A percentile compares a stretch with the other conserved stretches of the same genome.
Conservation (phyloP, 2,329 filamentous ascomycete genomes). For the Ramularia endophylla region DNA sequence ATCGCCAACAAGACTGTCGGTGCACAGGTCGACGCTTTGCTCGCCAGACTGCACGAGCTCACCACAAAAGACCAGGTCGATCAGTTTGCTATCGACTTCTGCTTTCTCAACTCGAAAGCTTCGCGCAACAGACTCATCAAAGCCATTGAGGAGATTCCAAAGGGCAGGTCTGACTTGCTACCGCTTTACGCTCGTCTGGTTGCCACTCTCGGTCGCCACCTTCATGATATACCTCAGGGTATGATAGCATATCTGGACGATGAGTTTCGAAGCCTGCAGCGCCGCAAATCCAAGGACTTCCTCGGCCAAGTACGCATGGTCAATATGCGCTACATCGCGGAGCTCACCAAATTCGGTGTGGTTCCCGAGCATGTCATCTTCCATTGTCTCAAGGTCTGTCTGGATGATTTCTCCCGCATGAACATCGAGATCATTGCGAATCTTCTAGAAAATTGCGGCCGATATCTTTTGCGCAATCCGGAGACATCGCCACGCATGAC, state of each 20-base stretch:
- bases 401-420: slow-evolving; percentile 97
- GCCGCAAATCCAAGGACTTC: slow-evolving; percentile 97
- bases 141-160: slow-evolving; percentile 87
- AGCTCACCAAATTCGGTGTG: slow-evolving; percentile 95
- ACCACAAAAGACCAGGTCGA: slow-evolving; percentile 89
- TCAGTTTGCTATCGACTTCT: slow-evolving; percentile 91
- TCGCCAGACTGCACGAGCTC: slow-evolving; percentile 82
- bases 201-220: slow-evolving; percentile 86
- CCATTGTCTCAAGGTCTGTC: slow-evolving; percentile 93
- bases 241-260: slow-evolving; percentile 89
- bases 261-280: slow-evolving; percentile 92
- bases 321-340: slow-evolving; percentile 96
- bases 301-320: slow-evolving; percentile 86
- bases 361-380: slow-evolving; percentile 99
- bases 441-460: slow-evolving; percentile 89
- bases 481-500: slow-evolving; percentile 91
- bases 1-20: slow-evolving; percentile 98
- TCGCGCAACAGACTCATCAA: slow-evolving; percentile 93
- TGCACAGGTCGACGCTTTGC: slow-evolving; percentile 86
- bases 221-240: slow-evolving; percentile 89
- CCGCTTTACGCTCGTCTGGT: slow-evolving; percentile 89
- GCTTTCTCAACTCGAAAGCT: slow-evolving; percentile 96
- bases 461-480: slow-evolving; percentile 85
- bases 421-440: slow-evolving; percentile 99
- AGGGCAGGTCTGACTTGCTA: slow-evolving; percentile 84